A percentile compares a stretch with the other conserved stretches of the same genome.
Conservation (phyloP, 306 rosid genomes). For the Senna siamea region DNA sequence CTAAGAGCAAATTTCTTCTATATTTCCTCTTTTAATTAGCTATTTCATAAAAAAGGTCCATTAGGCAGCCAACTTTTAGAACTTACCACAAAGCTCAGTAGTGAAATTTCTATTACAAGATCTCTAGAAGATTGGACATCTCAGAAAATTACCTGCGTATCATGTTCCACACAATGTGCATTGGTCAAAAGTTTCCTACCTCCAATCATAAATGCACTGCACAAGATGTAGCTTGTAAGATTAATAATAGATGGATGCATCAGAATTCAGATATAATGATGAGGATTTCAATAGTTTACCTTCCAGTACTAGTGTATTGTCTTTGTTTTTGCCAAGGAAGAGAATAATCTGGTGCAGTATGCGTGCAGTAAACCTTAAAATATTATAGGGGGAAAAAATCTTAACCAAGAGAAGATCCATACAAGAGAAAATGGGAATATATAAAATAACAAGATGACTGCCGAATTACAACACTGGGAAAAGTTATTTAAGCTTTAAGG, state of each 20-base stretch:
- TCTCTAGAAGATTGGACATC: constrained; percentile 33
- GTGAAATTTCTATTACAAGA: constrained; percentile 27
- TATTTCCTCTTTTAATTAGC: constrained; percentile 8
- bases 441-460: constrained; percentile 16
- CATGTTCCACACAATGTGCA: constrained; percentile 96
- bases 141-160: constrained; percentile 76
- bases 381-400: constrained; percentile 27
- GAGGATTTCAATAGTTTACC: constrained; percentile 63
- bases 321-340: constrained; percentile 99
- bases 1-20: constrained; percentile 27
- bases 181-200: constrained; percentile 87
- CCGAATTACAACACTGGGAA: neutral
- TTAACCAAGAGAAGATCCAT: constrained; percentile 23
- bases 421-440: constrained; percentile 17
- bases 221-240: constrained; percentile 42
- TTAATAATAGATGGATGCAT: constrained; percentile 28
- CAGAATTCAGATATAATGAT: constrained; percentile 26
- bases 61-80: constrained; percentile 20
- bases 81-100: constrained; percentile 12
- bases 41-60: constrained; percentile 21
- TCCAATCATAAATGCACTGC: constrained; percentile 97
- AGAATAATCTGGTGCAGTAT: constrained; percentile 93
- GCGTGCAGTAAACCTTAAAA: constrained; percentile 93
- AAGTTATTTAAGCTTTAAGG: constrained; percentile 18
- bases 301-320: constrained; percentile 94